phyloP scores from a whole-genome alignment of 2,329 filamentous ascomycete species.

The Hypoxylon sp. region DNA sequence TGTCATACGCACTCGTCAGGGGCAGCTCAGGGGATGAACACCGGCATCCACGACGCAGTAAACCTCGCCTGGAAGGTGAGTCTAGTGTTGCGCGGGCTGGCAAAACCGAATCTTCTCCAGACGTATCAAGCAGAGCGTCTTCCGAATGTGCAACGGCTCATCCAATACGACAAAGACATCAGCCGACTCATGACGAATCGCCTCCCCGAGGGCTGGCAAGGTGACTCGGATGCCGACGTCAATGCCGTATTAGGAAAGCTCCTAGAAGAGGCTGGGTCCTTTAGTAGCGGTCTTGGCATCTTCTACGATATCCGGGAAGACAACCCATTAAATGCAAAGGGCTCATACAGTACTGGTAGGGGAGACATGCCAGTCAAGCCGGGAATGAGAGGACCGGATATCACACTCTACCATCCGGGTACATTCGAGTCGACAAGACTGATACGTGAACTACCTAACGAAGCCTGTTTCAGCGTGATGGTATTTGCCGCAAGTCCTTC shows the following conservation, averaged over 20 bases:
- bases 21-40: conserved; percentile 59
- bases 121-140: conserved; percentile 52
- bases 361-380: conserved; percentile 41
- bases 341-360: conserved; percentile 22
- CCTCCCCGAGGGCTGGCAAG: conserved; percentile 49
- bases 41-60: conserved; percentile 56
- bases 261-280: conserved; percentile 51
- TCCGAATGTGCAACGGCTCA: conserved; percentile 49
- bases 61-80: conserved; percentile 58
- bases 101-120: conserved; percentile 43
- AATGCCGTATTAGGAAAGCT: conserved; percentile 61
- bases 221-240: conserved; percentile 51
- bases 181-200: conserved; percentile 50
- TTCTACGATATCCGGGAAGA: conserved; percentile 52
- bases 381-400: conserved; percentile 56
- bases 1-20: conserved; percentile 57
- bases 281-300: conserved; percentile 57
- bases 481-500: conserved; percentile 44
- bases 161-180: conserved; percentile 52
- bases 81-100: conserved; percentile 39
- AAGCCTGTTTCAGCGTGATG: conserved; percentile 51
- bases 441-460: conserved; percentile 54
- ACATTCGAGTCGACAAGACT: conserved; percentile 54
- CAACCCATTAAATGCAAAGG: conserved; percentile 55
- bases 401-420: conserved; percentile 54